These are phyloP conservation scores for Albophoma yamanashiensis DNA, from an alignment of 2,329 filamentous ascomycete species.

Conservation along the genomic window DNA sequence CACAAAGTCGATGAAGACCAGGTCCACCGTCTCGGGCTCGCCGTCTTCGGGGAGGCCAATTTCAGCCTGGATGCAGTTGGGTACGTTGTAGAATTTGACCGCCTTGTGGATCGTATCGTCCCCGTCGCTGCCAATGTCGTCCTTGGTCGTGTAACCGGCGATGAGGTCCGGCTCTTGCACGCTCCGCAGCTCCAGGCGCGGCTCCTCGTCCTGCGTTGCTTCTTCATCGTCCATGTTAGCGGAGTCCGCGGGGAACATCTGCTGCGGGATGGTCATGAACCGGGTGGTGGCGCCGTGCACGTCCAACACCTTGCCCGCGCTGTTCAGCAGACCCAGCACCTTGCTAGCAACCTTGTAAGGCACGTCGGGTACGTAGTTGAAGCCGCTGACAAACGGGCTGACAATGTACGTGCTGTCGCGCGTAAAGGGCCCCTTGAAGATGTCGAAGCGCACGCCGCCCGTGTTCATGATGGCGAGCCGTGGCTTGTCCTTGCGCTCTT, in stretches of 20 bases:
- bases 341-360: conserved; percentile 65
- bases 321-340: conserved; percentile 51
- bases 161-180: conserved; percentile 28
- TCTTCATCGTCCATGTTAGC: conserved; percentile 3
- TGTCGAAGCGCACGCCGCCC: conserved; percentile 86
- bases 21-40: conserved; percentile 64
- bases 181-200: conserved; percentile 20
- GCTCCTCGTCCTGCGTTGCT: conserved; percentile 10
- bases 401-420: conserved; percentile 77
- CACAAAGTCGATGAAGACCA: conserved; percentile 89
- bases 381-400: conserved; percentile 75
- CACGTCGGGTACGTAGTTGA: conserved; percentile 69
- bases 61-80: conserved; percentile 71
- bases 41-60: conserved; percentile 47
- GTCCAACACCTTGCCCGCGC: conserved; percentile 36
- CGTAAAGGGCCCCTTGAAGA: conserved; percentile 87
- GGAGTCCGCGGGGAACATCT: conserved; percentile 15
- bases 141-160: conserved; percentile 75
- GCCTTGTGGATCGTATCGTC: conserved; percentile 79
- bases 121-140: conserved; percentile 73
- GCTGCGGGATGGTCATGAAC: conserved; percentile 40
- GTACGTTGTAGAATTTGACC: conserved; percentile 65
- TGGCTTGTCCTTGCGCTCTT: conserved; percentile 47
- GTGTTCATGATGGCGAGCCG: conserved; percentile 75
- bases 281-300: conserved; percentile 26